phyloP scores from a whole-genome alignment of 2,329 filamentous ascomycete species.

The Xylaria sp. region DNA sequence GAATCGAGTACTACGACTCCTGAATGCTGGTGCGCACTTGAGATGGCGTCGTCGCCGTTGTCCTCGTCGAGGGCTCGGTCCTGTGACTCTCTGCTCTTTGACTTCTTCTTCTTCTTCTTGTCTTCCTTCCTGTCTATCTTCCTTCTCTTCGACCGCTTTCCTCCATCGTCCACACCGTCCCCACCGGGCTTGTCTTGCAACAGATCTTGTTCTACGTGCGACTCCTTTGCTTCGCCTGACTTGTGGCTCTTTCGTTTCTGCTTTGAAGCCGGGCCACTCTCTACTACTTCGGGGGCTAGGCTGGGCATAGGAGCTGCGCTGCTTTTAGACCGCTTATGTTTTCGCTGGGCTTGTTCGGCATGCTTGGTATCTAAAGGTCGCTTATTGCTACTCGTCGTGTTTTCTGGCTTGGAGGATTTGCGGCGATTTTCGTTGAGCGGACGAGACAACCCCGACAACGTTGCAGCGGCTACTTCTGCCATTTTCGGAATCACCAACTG shows the following conservation, averaged over 20 bases:
- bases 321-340: conserved; percentile 62
- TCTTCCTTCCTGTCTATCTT: conserved; percentile 55
- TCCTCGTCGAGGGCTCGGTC: conserved; percentile 5
- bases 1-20: conserved; percentile 54
- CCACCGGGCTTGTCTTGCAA: conserved; percentile 44
- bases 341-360: conserved; percentile 54
- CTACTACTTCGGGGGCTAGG: conserved; percentile 3
- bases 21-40: not conserved
- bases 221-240: conserved; percentile 19
- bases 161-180: conserved; percentile 38
- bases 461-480: conserved; percentile 34
- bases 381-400: conserved; percentile 40
- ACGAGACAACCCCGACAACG: not conserved
- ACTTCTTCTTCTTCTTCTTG: conserved; percentile 38
- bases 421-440: conserved; percentile 30
- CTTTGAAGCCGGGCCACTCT: conserved; percentile 12
- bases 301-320: conserved; percentile 15
- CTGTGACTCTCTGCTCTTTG: conserved; percentile 38
- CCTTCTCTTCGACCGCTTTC: conserved; percentile 53
- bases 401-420: conserved; percentile 40
- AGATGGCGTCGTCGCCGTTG: not conserved
- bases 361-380: conserved; percentile 44
- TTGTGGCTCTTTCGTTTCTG: conserved; percentile 31
- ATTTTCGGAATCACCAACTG: conserved; percentile 18
- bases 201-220: not conserved